A percentile compares a stretch with the other conserved stretches of the same genome.
phyloP scores from a whole-genome alignment of 257 asterid genomes.

The Solanum acaule region DNA sequence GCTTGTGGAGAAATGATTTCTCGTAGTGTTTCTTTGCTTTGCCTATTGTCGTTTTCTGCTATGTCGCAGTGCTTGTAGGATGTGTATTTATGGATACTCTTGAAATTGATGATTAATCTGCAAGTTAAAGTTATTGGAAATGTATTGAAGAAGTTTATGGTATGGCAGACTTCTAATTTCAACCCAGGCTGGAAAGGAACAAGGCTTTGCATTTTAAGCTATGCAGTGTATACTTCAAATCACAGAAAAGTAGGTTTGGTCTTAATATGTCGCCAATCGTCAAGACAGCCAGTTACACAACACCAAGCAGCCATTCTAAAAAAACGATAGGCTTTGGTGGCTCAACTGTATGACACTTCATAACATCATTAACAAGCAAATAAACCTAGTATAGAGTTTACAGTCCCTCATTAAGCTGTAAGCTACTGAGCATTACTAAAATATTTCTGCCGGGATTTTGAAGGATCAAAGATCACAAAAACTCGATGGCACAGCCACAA shows the following conservation, averaged over 20 bases:
- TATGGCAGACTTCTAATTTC: neutral
- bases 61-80: neutral
- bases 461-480: constrained; percentile 53
- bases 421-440: neutral
- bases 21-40: neutral
- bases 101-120: neutral
- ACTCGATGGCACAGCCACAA: constrained; percentile 66
- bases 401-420: neutral
- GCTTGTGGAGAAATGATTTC: neutral
- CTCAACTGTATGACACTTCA: neutral
- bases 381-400: neutral
- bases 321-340: constrained; percentile 1
- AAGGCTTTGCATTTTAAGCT: neutral
- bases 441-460: neutral
- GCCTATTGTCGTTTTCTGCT: neutral
- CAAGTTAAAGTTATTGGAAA: neutral
- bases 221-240: neutral
- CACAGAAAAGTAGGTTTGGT: neutral
- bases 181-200: neutral
- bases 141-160: neutral
- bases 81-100: neutral
- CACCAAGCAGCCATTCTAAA: neutral
- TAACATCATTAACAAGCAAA: neutral
- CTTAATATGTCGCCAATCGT: neutral
- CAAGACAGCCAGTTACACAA: neutral